Percentiles rank a stretch among this genome's conserved stretches.
phyloP scores from a whole-genome alignment of 1,284 basidiomycete genomes.

The Cystobasidiaceae sp. region DNA sequence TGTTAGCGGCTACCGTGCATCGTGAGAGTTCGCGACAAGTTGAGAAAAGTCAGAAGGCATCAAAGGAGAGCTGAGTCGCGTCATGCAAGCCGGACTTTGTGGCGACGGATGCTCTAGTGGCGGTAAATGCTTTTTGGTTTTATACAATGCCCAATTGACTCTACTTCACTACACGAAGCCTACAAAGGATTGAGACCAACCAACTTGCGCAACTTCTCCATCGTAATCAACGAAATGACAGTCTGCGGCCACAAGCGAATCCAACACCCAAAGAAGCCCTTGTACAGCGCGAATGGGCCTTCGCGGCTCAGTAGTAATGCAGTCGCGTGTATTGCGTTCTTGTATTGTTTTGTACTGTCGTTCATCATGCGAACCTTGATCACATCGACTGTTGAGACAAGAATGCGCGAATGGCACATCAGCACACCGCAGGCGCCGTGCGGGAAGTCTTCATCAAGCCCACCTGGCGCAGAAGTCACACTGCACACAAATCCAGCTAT shows the following conservation, averaged over 20 bases:
- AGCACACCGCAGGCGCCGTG: background rate
- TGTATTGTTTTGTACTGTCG: conserved; percentile 36
- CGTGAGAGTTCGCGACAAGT: no score
- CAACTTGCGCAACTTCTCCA: conserved; percentile 36
- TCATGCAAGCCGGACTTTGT: no score
- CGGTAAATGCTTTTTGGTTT: no score
- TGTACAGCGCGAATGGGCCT: conserved; percentile 39
- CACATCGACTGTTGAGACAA: conserved; percentile 34
- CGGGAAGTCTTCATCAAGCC: background rate
- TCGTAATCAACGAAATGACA: conserved; percentile 38
- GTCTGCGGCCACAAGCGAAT: conserved; percentile 40
- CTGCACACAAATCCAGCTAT: conserved; percentile 42
- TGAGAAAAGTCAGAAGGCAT: no score
- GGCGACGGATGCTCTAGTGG: no score
- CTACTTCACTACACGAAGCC: background rate
- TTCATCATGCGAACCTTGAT: conserved; percentile 43
- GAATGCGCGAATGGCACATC: background rate
- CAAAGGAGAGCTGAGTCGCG: no score
- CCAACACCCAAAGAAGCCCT: conserved; percentile 37
- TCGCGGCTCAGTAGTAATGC: conserved; percentile 37
- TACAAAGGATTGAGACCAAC: conserved; percentile 37
- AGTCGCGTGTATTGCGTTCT: conserved; percentile 36
- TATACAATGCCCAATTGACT: no score
- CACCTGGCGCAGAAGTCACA: conserved; percentile 37
- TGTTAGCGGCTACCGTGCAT: background rate